These are phyloP conservation scores for Russula emetica DNA, from an alignment of 768 basidiomycete species.

Conservation along the genomic window DNA sequence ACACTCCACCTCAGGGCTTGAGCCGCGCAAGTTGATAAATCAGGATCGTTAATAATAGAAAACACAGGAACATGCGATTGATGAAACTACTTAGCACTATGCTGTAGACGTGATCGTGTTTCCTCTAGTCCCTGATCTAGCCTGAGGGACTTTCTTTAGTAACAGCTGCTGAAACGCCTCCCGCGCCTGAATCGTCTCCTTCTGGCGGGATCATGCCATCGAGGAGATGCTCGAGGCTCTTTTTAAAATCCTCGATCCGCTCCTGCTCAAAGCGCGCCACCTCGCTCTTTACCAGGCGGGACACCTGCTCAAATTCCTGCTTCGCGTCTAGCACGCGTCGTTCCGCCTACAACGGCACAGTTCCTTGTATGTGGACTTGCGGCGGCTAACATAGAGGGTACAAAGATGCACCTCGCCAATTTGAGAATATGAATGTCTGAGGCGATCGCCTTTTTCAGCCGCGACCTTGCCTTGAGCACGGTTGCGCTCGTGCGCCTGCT, in stretches of 20 bases:
- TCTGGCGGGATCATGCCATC: constrained; percentile 89
- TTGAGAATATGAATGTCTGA: constrained; percentile 69
- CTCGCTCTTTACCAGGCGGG: constrained; percentile 84
- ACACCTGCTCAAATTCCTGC: constrained; percentile 84
- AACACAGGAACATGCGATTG: not conserved
- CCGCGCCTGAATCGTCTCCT: constrained; percentile 46
- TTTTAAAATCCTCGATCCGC: constrained; percentile 89
- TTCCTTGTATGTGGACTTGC: no score
- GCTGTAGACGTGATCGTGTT: constrained; percentile 7
- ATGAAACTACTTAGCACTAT: constrained; percentile 5
- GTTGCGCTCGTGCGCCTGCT: constrained; percentile 75
- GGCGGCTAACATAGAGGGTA: not conserved
- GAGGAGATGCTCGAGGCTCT: constrained; percentile 73
- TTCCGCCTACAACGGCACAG: constrained; percentile 57
- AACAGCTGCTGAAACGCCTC: constrained; percentile 27
- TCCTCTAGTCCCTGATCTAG: constrained; percentile 13
- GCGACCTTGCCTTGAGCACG: constrained; percentile 71
- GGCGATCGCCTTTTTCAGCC: constrained; percentile 47
- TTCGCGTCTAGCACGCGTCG: constrained; percentile 76
- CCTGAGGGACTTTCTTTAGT: constrained; percentile 23
- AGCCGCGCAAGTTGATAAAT: no score
- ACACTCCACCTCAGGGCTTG: no score
- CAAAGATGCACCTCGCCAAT: constrained; percentile 65
- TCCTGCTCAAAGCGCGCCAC: constrained; percentile 89
- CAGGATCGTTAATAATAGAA: no score